Base-by-base conservation (phyloP, 2,329 filamentous ascomycete genomes). In the Nigrospora osmanthi region DNA sequence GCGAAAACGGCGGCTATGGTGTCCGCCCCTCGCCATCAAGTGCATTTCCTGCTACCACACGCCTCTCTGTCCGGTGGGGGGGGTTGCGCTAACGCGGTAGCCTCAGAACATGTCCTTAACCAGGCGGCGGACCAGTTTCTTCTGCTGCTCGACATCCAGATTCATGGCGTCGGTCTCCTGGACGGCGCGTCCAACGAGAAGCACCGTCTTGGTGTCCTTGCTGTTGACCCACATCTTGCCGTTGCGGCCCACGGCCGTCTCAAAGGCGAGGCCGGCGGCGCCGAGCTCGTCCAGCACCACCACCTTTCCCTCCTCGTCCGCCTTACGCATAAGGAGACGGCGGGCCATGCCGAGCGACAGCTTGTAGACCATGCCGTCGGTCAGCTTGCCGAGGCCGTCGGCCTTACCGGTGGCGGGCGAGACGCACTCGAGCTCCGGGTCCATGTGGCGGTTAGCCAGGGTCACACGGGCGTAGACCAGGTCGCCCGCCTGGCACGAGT, bases 231-330 rank as follows among this genome's bases (percentile, higher is more conserved):
- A 97, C 17, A 97, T 78, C 62, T 81, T 84, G 35, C 93, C 93
- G 64, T 98, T 98, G 58, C 89, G 80, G 15, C 93, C 93, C 10
- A 95, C 87, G 0, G 91, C 91, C 48, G 94, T 87, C 71, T 98
- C 93, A 62, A 97, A 98, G 16, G 86, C 82, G 13, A 95, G 66
- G 44, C 88, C 91, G 47, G 83, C 82, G 3, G 60, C 64, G 3
- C 84, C 90, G 13, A 97, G 68, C 58, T 89, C 86, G 51, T 95
- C 87, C 46, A 97, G 65, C 23, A 96, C 75, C 4, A 81, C 77
- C 9, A 95, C 65, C 17, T 78, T 78, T 14, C 83, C 85, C 43
- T 78, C 73, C 42, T 79, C 74, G 13, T 71, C 72, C 36, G 76
- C 75, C 55, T 77, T 78, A 41, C 78, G 73, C 67, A 80, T 76